Percentiles rank a stretch among this genome's conserved stretches.
Conservation (phyloP, 495 filamentous ascomycete species). For the Halenospora varia region DNA sequence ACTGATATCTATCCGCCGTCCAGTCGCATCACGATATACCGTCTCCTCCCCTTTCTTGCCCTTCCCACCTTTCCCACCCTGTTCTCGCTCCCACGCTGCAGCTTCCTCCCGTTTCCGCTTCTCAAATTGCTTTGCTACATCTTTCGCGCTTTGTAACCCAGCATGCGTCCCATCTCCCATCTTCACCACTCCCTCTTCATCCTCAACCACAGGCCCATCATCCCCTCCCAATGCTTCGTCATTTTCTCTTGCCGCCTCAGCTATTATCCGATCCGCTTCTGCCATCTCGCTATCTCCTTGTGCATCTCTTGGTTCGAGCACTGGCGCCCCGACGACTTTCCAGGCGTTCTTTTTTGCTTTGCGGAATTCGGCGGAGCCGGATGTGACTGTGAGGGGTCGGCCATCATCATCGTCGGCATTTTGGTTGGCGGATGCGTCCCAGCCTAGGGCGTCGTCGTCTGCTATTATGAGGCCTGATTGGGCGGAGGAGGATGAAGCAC, state of each 20-base stretch:
- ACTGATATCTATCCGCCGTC: constrained; percentile 82
- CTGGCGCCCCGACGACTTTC: constrained; percentile 61
- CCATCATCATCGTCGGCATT: constrained; percentile 37
- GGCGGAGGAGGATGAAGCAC: constrained; percentile 32
- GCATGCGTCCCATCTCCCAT: constrained; percentile 87
- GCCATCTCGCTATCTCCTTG: constrained; percentile 50
- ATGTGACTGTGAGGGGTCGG: constrained; percentile 34
- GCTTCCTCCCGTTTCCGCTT: constrained; percentile 40
- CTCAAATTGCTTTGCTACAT: constrained; percentile 72
- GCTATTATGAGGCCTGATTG: constrained; percentile 72
- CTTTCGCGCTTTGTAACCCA: constrained; percentile 76
- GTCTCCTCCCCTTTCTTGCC: constrained; percentile 58
- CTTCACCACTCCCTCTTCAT: constrained; percentile 36
- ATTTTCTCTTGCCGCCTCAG: constrained; percentile 63
- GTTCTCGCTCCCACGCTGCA: constrained; percentile 34
- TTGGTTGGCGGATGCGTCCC: constrained; percentile 43
- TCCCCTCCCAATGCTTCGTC: constrained; percentile 48
- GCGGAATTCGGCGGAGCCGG: constrained; percentile 61
- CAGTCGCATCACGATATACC: constrained; percentile 90
- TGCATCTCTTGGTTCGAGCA: constrained; percentile 32
- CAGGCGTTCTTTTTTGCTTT: constrained; percentile 73
- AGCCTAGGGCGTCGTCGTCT: constrained; percentile 82
- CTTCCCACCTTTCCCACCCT: constrained; percentile 33
- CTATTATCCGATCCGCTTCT: constrained; percentile 80
- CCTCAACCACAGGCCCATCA: constrained; percentile 36